Evolutionary conservation across 768 basidiomycete genomes (phyloP), one percentile per base, ranked within the genome.

Genomic region (Psilocybe sp.): DNA sequence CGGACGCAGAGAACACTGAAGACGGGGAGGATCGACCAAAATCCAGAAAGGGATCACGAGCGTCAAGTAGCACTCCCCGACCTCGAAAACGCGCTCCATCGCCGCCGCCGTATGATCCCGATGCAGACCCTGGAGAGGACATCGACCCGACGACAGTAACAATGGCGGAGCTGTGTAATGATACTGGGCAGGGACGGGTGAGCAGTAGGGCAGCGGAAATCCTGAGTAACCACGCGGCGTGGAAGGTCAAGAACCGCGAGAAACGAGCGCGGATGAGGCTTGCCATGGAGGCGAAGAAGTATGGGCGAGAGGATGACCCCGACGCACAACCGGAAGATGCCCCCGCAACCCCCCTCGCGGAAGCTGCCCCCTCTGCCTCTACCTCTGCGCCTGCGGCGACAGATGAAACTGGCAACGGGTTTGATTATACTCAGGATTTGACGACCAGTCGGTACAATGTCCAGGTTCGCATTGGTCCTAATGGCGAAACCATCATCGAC

Each of bases 401-500:
- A 5, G 81, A 79, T 20, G 70, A 73, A n/a, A 77, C 73, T 28
- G 79, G 75, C 2, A 74, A 77, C 40, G 84, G 77, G 13, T 89
- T 92, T 55, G 84, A 89, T 59, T 92, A 92, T 60, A 70, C 77
- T 5, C 74, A 87, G 60, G 64, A 78, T 35, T 58, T 92, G 54
- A 66, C 82, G 7, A 78, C 82, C 1, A 90, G 85, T 61, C 82
- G 83, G 14, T 90, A 79, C 60, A 92, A 85, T 54, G 89, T 89
- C 5, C 92, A 94, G 69, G 81, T 96, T 55, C 84, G 90, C 33
- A 85, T 92, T 47, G 91, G 89, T 10, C 85, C 90, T 7, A 92
- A 87, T 57, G 92, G 92, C 49, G 86, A 92, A 67, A 86, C 89
- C 6, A 80, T 94, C 44, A 79, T 95, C 49, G 92, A 96, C 58